Evolutionary conservation across 331 rosid genomes (phyloP).

Genomic region (Dryas integrifolia): DNA sequence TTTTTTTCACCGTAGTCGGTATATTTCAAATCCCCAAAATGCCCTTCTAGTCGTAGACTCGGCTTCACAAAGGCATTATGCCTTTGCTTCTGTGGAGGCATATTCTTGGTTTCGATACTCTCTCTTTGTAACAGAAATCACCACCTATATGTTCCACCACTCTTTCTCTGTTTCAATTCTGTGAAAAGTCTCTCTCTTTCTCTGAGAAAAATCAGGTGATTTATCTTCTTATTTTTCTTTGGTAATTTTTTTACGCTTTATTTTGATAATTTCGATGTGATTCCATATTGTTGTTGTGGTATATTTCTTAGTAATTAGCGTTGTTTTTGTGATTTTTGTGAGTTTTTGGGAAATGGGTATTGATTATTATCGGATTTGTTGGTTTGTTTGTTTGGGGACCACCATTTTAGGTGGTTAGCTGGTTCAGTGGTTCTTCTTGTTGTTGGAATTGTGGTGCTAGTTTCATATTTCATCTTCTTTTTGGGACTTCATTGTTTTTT

Average conservation of each 20-base stretch:
- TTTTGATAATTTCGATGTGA: not conserved
- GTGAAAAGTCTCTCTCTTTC: not conserved
- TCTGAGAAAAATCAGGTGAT: constrained; percentile 18
- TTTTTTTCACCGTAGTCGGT: constrained; percentile 24
- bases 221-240: constrained; percentile 1
- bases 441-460: constrained; percentile 20
- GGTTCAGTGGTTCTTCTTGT: constrained; percentile 18
- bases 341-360: constrained; percentile 6
- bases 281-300: not conserved
- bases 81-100: constrained; percentile 27
- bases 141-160: constrained; percentile 31
- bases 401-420: constrained; percentile 17
- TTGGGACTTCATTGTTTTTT: constrained; percentile 20
- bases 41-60: constrained; percentile 15
- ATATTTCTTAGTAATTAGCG: not conserved
- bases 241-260: not conserved
- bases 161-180: constrained; percentile 20
- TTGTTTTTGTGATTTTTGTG: not conserved
- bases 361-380: not conserved
- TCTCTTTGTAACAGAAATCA: constrained; percentile 8
- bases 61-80: not conserved
- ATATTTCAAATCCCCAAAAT: constrained; percentile 27
- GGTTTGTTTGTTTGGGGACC: constrained; percentile 17
- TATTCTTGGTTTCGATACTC: constrained; percentile 60
- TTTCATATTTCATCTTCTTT: constrained; percentile 2